Conservation (phyloP, 257 asterid species). For the Solanum infundibuliforme region DNA sequence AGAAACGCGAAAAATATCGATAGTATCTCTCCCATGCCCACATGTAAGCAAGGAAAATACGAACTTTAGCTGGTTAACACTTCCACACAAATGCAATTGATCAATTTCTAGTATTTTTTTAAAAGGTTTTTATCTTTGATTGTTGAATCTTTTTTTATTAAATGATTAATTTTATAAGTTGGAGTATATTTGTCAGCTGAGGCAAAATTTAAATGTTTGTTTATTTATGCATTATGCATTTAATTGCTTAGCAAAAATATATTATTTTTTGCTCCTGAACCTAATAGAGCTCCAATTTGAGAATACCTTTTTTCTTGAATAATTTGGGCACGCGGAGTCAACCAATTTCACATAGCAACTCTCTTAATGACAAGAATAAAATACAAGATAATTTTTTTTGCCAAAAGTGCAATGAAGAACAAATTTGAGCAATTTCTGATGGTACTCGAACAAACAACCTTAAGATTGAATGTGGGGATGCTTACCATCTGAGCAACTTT, state of each 20-base stretch:
- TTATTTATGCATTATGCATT: no score
- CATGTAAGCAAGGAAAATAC: neutral
- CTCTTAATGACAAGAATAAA: neutral
- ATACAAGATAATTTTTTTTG: neutral
- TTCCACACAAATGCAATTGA: neutral
- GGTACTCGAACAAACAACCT: neutral
- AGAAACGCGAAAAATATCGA: neutral
- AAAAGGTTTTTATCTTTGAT: no score
- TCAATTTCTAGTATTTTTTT: neutral
- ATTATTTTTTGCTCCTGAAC: no score
- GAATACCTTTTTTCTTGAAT: neutral
- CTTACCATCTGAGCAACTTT: neutral
- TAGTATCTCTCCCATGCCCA: neutral
- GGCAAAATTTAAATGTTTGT: neutral
- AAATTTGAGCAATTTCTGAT: neutral
- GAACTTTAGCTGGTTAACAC: neutral
- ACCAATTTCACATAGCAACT: neutral
- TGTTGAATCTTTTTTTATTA: no score
- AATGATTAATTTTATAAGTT: no score
- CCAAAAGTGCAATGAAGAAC: neutral
- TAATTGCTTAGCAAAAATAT: no score
- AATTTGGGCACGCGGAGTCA: neutral
- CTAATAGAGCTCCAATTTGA: no score
- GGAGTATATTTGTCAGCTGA: no score
- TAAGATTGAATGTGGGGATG: neutral